phyloP scores from a whole-genome alignment of 345 rosid species.

The Syzygium grande region DNA sequence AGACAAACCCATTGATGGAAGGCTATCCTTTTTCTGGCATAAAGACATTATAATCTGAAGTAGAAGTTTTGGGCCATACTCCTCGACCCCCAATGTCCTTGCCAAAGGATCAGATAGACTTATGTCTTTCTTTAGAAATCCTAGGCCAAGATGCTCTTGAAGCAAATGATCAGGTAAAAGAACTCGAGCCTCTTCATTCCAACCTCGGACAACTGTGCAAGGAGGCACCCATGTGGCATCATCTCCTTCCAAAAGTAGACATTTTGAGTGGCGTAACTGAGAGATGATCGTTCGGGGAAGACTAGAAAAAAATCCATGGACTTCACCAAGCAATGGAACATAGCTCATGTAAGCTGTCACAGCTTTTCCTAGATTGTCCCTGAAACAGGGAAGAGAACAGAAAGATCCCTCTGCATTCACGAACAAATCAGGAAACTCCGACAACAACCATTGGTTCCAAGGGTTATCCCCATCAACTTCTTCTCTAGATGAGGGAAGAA shows the following conservation, averaged over 20 bases:
- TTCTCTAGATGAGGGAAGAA: constrained; percentile 96
- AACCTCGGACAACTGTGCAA: constrained; percentile 77
- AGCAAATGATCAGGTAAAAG: constrained; percentile 60
- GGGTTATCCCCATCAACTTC: constrained; percentile 91
- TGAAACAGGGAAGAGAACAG: constrained; percentile 75
- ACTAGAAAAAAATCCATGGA: constrained; percentile 80
- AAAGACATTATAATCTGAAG: constrained; percentile 49
- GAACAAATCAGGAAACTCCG: constrained; percentile 73
- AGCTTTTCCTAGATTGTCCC: constrained; percentile 67
- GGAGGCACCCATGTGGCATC: constrained; percentile 73
- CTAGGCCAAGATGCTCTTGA: constrained; percentile 73
- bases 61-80: constrained; percentile 69
- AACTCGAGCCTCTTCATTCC: constrained; percentile 57
- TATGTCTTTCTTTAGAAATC: constrained; percentile 66
- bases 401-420: constrained; percentile 58
- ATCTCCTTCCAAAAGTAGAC: constrained; percentile 81
- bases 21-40: constrained; percentile 42
- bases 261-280: constrained; percentile 51
- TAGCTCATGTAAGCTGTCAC: constrained; percentile 77
- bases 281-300: constrained; percentile 67
- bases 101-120: constrained; percentile 72
- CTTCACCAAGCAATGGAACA: constrained; percentile 88
- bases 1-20: constrained; percentile 51
- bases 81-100: constrained; percentile 65
- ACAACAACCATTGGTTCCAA: constrained; percentile 92